These are phyloP conservation scores for Gynostemma pentaphyllum DNA, from an alignment of 306 rosid species.

Conservation along the genomic window DNA sequence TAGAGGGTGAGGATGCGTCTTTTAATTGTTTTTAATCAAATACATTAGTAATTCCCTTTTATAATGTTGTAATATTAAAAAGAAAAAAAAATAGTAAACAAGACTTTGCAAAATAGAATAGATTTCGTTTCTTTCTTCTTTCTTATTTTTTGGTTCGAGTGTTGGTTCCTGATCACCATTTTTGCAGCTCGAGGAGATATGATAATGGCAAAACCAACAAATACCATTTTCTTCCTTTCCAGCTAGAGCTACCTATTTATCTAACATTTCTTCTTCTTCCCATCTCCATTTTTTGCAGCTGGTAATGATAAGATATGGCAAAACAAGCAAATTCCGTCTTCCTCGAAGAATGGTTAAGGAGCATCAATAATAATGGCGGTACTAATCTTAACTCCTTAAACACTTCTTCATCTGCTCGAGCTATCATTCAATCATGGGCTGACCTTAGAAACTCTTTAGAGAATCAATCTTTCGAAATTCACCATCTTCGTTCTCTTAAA, in stretches of 20 bases:
- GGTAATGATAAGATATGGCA: constrained; percentile 34
- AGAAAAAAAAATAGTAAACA: no score
- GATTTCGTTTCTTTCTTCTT: no score
- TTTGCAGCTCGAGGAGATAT: background rate
- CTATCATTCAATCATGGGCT: constrained; percentile 73
- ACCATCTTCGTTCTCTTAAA: constrained; percentile 48
- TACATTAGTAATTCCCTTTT: no score
- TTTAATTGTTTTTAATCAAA: no score
- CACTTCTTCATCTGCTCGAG: constrained; percentile 48
- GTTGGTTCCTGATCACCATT: background rate
- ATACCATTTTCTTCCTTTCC: background rate
- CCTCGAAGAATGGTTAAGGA: constrained; percentile 64
- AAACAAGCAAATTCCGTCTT: constrained; percentile 29
- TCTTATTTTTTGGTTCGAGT: no score
- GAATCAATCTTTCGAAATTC: constrained; percentile 24
- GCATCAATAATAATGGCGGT: constrained; percentile 23
- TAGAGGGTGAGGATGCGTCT: no score
- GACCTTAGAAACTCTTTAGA: constrained; percentile 53
- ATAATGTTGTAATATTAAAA: no score
- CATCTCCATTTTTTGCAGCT: constrained; percentile 6
- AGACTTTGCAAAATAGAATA: no score
- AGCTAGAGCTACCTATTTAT: background rate
- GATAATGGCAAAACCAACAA: background rate
- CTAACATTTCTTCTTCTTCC: background rate
- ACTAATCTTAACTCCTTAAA: constrained; percentile 15